Base-by-base conservation (phyloP, 2,329 filamentous ascomycete species). In the Penicillium brasilianum region DNA sequence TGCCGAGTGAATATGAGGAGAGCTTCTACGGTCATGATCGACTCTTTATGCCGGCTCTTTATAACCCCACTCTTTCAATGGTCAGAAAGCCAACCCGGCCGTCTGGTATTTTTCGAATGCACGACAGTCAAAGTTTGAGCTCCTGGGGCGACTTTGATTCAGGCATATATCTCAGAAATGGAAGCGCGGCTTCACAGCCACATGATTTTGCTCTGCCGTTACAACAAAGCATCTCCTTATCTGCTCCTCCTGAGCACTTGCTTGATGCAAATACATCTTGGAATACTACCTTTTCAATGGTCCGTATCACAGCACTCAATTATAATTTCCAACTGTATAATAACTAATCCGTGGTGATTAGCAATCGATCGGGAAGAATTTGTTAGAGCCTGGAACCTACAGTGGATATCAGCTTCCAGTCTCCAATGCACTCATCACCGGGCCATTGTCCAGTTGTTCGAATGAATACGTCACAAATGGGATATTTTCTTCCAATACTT, bases 11-110 rank as follows among this genome's bases (percentile, higher is more conserved):
- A 3, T 30, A 18, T 39, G 46, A 64, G n/a, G 41, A 41, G 4
- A 36, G 44, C 25, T 32, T 55, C 2, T 37, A 58, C 20, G 25
- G 30, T 22, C 41, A 25, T 30, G 32, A 56, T 7, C 58, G 41
- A 51, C 20, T 55, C 20, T 16, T 60, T 7, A 59, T 63, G 41
- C 25, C 64, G 13, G 25, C 64, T 49, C 60, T 69, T 16, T 67
- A 67, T 16, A 64, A 57, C 37, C 55, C 61, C 1, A 61, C 44
- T 5, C 57, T 13, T 5, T 32, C 57, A 1, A 63, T 60, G 56
- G 59, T 68, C 16, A 62, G 36, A 25, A 68, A 66, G 28, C 9
- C 57, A 4, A 1, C 52, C 0, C 25, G 13, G 3, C 55, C 61
- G 0, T 28, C 56, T 5, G 32, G 44, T 10, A 30, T 22, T 3